These are phyloP conservation scores for Cystobasidium slooffiae DNA, from an alignment of 1,284 basidiomycete genomes.

Conservation along the genomic window DNA sequence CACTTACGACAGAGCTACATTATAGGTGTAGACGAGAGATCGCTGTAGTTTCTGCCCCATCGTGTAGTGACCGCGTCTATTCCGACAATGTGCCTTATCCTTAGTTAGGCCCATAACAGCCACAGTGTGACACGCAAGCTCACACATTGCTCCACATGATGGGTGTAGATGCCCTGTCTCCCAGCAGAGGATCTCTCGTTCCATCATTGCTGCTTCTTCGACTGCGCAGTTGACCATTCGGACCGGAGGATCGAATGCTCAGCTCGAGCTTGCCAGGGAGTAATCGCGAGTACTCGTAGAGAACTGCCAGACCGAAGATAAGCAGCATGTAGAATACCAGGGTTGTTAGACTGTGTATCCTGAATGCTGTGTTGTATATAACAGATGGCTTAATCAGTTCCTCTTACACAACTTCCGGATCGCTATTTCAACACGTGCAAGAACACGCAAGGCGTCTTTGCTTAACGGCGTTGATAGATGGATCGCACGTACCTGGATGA, in stretches of 20 bases:
- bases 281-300: conserved; percentile 35
- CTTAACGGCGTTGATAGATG: neutral
- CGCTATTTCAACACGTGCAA: neutral
- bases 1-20: conserved; percentile 38
- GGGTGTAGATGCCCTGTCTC: conserved; percentile 20
- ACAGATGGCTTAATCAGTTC: neutral
- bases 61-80: conserved; percentile 22
- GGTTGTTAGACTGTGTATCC: conserved; percentile 16
- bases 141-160: conserved; percentile 28
- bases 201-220: conserved; percentile 16
- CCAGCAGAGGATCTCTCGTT: conserved; percentile 15
- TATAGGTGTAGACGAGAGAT: conserved; percentile 23
- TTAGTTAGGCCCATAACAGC: neutral
- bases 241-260: conserved; percentile 1
- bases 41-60: conserved; percentile 5
- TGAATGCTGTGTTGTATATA: conserved; percentile 15
- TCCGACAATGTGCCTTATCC: neutral
- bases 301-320: conserved; percentile 28
- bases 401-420: neutral
- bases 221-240: neutral
- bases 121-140: neutral
- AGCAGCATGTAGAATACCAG: conserved; percentile 40
- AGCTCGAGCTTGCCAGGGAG: conserved; percentile 32
- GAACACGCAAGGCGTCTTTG: neutral
- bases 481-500: conserved; percentile 13